These are phyloP conservation scores for Liquidambar formosana DNA, from an alignment of 164 flowering plant species.

Conservation along the genomic window DNA sequence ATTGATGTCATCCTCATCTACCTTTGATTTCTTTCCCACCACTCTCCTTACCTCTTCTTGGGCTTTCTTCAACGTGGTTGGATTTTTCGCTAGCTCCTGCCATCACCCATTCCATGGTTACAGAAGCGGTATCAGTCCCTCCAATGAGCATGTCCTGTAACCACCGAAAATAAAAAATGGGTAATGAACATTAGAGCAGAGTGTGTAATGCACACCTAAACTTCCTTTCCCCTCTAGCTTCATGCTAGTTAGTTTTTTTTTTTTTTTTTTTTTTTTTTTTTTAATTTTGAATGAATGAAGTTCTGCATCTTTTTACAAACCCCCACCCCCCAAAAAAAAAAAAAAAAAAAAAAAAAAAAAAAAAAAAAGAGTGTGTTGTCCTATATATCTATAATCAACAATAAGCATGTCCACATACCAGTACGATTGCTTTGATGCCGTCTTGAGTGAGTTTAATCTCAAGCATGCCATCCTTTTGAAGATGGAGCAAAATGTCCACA, in stretches of 20 bases:
- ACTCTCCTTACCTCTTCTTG: conserved; percentile 13
- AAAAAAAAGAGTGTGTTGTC: no score
- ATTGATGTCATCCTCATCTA: conserved; percentile 4
- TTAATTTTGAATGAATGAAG: no score
- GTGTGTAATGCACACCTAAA: no score
- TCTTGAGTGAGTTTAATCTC: conserved; percentile 6
- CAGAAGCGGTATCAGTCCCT: conserved; percentile 9
- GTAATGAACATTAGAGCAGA: neutral
- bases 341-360: no score
- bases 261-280: no score
- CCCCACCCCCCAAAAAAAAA: no score
- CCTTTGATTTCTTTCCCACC: conserved; percentile 6
- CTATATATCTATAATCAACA: no score
- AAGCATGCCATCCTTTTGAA: conserved; percentile 4
- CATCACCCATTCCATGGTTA: conserved; percentile 17
- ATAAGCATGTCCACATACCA: no score
- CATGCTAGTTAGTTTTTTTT: no score
- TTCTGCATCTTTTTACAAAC: no score
- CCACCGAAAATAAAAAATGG: neutral
- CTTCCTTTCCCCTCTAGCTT: no score
- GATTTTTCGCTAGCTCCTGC: conserved; percentile 13
- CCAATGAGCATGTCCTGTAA: conserved; percentile 16
- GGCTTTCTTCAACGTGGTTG: conserved; percentile 3
- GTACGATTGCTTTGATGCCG: conserved; percentile 14
- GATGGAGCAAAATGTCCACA: conserved; percentile 15